These are phyloP conservation scores for Teunomyces pallodes DNA, from an alignment of 805 yeast genomes.

Conservation along the genomic window DNA sequence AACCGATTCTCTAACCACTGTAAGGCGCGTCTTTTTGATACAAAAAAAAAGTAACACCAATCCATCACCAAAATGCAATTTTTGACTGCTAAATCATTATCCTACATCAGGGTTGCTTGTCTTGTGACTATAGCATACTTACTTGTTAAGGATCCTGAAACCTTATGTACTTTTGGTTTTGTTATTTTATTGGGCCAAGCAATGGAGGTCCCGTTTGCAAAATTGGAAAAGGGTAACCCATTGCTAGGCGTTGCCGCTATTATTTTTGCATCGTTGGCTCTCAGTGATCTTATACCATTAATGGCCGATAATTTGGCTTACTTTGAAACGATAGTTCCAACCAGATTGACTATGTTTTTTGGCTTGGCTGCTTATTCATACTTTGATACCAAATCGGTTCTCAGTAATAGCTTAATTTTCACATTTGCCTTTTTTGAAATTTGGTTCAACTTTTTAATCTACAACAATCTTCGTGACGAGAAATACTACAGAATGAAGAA, in stretches of 20 bases:
- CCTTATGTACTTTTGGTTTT: conserved; percentile 44
- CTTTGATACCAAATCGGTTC: conserved; percentile 37
- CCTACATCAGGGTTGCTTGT: conserved; percentile 46
- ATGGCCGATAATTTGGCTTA: conserved; percentile 44
- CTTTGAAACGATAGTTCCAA: conserved; percentile 61
- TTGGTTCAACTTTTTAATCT: conserved; percentile 66
- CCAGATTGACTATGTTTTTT: conserved; percentile 52
- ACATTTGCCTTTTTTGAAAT: conserved; percentile 60
- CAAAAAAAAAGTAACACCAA: neutral
- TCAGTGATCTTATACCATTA: conserved; percentile 60
- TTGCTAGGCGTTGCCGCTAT: conserved; percentile 50
- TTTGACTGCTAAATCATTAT: conserved; percentile 47
- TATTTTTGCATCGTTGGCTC: conserved; percentile 41
- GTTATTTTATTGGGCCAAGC: conserved; percentile 57
- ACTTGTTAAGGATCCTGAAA: conserved; percentile 47
- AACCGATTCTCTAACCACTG: too few species aligned
- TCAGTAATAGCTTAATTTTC: conserved; percentile 65
- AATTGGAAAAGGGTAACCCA: conserved; percentile 37
- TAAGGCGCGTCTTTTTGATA: neutral
- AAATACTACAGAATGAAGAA: conserved; percentile 47
- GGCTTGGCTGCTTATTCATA: conserved; percentile 49
- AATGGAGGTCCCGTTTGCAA: conserved; percentile 45
- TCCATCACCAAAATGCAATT: conserved; percentile 41
- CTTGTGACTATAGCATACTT: conserved; percentile 44
- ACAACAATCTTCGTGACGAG: conserved; percentile 63